These are phyloP conservation scores for Hirschioporus abietinus DNA, from an alignment of 768 basidiomycete species.

Conservation along the genomic window DNA sequence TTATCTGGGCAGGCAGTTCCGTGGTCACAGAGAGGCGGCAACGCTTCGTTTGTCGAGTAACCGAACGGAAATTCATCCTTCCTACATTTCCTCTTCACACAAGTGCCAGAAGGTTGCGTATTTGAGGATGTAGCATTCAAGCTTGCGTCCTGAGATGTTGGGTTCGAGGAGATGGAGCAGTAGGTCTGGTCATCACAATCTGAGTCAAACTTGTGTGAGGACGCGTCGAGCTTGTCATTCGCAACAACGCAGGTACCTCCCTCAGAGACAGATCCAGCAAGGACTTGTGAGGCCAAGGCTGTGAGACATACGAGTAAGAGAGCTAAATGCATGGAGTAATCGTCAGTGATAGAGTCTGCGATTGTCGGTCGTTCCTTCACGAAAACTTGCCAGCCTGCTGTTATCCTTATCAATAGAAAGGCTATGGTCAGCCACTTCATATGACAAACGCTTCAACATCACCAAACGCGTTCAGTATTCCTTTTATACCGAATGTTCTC, in stretches of 20 bases:
- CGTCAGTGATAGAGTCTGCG: too few species aligned
- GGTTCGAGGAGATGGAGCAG: slow-evolving; percentile 36
- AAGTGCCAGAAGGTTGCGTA: slow-evolving; percentile 30
- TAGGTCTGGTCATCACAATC: slow-evolving; percentile 58
- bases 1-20: slow-evolving; percentile 67
- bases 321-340: neutral
- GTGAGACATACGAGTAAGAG: neutral
- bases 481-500: too few species aligned
- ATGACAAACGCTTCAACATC: too few species aligned
- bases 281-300: neutral
- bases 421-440: too few species aligned
- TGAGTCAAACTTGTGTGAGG: slow-evolving; percentile 51
- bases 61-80: slow-evolving; percentile 59
- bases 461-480: too few species aligned
- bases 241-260: slow-evolving; percentile 31
- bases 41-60: slow-evolving; percentile 27
- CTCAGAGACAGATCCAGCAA: slow-evolving; percentile 7
- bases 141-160: neutral
- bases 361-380: too few species aligned
- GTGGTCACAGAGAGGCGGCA: slow-evolving; percentile 49
- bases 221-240: slow-evolving; percentile 48
- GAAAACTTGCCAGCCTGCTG: too few species aligned
- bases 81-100: slow-evolving; percentile 49
- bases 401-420: too few species aligned
- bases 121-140: neutral